A percentile compares a stretch with the other conserved stretches of the same genome.
phyloP scores from a whole-genome alignment of 371 early-diverging fungal genomes.

The Mucor velutinosus region DNA sequence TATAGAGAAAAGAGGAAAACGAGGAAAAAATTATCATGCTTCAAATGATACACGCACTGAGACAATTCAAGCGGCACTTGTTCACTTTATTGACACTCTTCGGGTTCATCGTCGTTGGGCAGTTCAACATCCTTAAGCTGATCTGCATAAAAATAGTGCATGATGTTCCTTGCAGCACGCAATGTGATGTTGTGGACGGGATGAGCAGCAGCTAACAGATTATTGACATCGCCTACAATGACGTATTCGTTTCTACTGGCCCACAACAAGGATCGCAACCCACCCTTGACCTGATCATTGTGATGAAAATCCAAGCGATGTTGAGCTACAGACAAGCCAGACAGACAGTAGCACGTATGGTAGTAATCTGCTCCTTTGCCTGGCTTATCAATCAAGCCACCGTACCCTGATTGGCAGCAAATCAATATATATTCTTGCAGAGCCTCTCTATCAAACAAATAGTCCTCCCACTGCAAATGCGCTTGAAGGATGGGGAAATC shows the following conservation, averaged over 20 bases:
- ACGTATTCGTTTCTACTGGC: slow-evolving; percentile 34
- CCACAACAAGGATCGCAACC: slow-evolving; percentile 45
- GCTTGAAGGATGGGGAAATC: slow-evolving; percentile 77
- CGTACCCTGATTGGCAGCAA: slow-evolving; percentile 81
- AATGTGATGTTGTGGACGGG: slow-evolving; percentile 63
- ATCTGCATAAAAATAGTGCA: slow-evolving; percentile 47
- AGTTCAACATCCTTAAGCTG: slow-evolving; percentile 18
- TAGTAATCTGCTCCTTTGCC: slow-evolving; percentile 86
- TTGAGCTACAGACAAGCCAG: slow-evolving; percentile 79
- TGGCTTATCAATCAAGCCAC: slow-evolving; percentile 94
- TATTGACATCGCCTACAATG: slow-evolving; percentile 56
- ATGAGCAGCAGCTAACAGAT: slow-evolving; percentile 60
- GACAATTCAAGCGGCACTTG: neutral
- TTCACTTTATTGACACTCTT: neutral
- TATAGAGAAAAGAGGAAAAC: neutral
- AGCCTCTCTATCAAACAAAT: slow-evolving; percentile 68
- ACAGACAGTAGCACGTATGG: slow-evolving; percentile 94
- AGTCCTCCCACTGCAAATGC: slow-evolving; percentile 30
- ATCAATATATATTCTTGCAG: slow-evolving; percentile 86
- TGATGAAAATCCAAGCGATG: slow-evolving; percentile 43
- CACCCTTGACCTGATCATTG: slow-evolving; percentile 16
- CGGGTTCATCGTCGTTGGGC: slow-evolving; percentile 36
- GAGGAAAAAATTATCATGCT: slow-evolving; percentile 1
- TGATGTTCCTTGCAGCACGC: slow-evolving; percentile 39
- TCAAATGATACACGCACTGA: neutral